Evolutionary conservation across 2,329 filamentous ascomycete species (phyloP).

Genomic region (Tolypocladium ovalisporum): DNA sequence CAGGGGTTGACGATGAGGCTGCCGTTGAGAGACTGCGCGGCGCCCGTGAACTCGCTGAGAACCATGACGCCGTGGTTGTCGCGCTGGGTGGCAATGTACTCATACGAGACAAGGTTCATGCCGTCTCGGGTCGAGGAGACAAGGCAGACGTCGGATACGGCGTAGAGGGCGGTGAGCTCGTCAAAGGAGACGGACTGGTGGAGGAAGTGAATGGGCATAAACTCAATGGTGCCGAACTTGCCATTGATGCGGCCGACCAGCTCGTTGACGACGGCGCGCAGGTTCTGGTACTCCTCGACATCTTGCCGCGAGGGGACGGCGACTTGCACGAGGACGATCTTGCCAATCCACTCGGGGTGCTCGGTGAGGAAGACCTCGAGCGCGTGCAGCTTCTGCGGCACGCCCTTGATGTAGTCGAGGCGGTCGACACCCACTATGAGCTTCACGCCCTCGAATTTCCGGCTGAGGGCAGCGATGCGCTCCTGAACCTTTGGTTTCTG

Average conservation of each 20-base stretch:
- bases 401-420: constrained; percentile 97
- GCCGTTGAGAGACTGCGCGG: constrained; percentile 87
- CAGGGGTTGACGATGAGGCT: constrained; percentile 94
- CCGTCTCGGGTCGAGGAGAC: constrained; percentile 94
- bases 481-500: constrained; percentile 78
- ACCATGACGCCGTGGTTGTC: constrained; percentile 89
- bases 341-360: constrained; percentile 95
- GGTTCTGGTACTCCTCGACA: constrained; percentile 95
- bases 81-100: constrained; percentile 91
- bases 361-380: constrained; percentile 95
- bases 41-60: constrained; percentile 91
- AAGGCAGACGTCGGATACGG: constrained; percentile 82
- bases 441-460: constrained; percentile 93
- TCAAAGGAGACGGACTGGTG: constrained; percentile 94
- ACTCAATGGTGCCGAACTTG: constrained; percentile 92
- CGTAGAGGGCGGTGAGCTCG: constrained; percentile 87
- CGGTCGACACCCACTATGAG: constrained; percentile 95
- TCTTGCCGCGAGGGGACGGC: constrained; percentile 91
- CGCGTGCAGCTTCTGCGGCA: constrained; percentile 93
- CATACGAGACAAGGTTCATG: constrained; percentile 97
- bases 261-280: constrained; percentile 92
- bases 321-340: constrained; percentile 91
- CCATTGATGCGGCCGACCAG: constrained; percentile 95
- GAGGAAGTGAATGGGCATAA: constrained; percentile 98
- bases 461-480: constrained; percentile 71